Conservation (phyloP, 2,329 filamentous ascomycete species). For the Cladophialophora bantiana region DNA sequence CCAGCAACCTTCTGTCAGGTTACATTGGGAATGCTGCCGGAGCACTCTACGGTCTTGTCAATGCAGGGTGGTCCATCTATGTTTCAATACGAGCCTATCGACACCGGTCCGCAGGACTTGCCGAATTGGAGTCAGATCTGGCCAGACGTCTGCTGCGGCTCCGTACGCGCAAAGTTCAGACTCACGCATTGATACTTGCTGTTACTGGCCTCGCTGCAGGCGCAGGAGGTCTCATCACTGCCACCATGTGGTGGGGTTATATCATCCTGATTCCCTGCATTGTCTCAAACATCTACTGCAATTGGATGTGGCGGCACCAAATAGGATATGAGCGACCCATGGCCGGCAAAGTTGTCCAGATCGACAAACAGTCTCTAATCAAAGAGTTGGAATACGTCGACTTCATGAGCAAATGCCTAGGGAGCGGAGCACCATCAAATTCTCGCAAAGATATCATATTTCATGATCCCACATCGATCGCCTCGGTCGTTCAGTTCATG, state of each 20-base stretch:
- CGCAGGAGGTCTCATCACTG: conserved; percentile 59
- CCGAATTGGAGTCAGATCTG: conserved; percentile 42
- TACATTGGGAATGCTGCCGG: conserved; percentile 62
- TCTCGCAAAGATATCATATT: neutral
- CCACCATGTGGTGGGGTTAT: conserved; percentile 62
- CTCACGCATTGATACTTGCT: conserved; percentile 56
- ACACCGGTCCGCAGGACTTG: conserved; percentile 46
- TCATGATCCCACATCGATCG: conserved; percentile 1
- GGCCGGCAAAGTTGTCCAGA: neutral
- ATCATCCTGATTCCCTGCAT: conserved; percentile 61
- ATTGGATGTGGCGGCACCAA: conserved; percentile 57
- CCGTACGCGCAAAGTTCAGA: conserved; percentile 49
- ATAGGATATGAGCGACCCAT: conserved; percentile 55
- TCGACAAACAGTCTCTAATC: neutral
- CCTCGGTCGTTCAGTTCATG: conserved; percentile 8
- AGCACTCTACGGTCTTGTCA: conserved; percentile 58
- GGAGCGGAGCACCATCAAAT: neutral
- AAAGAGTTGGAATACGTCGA: conserved; percentile 2
- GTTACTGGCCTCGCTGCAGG: conserved; percentile 57
- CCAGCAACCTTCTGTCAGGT: conserved; percentile 62
- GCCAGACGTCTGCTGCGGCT: neutral
- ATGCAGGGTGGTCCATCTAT: conserved; percentile 57
- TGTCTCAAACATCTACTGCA: conserved; percentile 54
- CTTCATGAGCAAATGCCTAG: neutral
- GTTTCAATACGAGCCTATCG: conserved; percentile 52